Conservation (phyloP, 2,329 filamentous ascomycete species). For the Pseudogymnoascus verrucosus region DNA sequence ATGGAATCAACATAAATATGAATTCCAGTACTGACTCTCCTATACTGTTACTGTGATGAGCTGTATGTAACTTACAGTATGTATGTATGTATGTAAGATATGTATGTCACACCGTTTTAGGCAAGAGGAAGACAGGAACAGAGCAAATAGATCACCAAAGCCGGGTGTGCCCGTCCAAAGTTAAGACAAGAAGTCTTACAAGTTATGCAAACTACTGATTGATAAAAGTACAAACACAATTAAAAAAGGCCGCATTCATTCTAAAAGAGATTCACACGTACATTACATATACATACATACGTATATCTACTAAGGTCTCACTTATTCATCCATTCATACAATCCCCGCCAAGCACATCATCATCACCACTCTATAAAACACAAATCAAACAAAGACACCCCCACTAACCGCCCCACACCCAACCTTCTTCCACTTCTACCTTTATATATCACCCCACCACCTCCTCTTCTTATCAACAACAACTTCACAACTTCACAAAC, state of each 20-base stretch:
- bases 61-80: neutral
- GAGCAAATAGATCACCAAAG: neutral
- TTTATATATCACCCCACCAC: constrained; percentile 1
- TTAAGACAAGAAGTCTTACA: neutral
- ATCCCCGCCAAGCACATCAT: constrained; percentile 5
- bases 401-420: constrained; percentile 1
- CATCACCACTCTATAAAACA: constrained; percentile 5
- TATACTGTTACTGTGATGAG: neutral
- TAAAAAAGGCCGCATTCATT: neutral
- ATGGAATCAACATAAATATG: neutral
- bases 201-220: neutral
- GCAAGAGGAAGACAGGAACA: constrained; percentile 5
- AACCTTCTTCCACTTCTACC: neutral
- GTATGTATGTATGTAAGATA: neutral
- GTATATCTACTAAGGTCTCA: neutral
- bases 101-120: neutral
- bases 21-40: neutral
- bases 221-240: neutral
- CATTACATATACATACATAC: neutral
- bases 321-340: neutral
- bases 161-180: neutral
- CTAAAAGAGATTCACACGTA: neutral
- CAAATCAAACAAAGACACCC: neutral
- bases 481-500: constrained; percentile 16
- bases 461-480: neutral